Evolutionary conservation across 108 stramenopile species (phyloP), one percentile per base, ranked within the genome.

Genomic region (Chaetoceros tenuissimus): DNA sequence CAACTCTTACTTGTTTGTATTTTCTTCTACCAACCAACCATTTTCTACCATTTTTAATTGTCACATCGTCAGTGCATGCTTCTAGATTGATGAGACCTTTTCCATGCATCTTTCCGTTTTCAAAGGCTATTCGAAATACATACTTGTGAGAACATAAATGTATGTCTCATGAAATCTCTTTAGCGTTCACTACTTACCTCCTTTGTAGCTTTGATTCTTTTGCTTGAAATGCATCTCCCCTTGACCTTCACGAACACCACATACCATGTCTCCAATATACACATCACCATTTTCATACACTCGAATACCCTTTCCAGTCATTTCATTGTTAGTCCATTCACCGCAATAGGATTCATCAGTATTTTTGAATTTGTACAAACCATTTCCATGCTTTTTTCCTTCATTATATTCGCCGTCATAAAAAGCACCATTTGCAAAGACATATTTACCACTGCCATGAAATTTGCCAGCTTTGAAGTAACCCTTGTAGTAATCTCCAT

Each of bases 241-340:
- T 19, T 27, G 56, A 27, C 67, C 67, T 20, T 68, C 47, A 19
- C 67, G 67, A 31, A 51, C 63, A 34, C 57, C 62, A 47, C 51
- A 24, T 28, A 48, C 21, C 29, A 68, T 62, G 25, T 16, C 13
- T 25, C 67, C 67, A 31, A 34, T 44, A 55, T 68, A 68, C 13
- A 40, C 34, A 40, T 13, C 13, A 10, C 34, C 34, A 40, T 40
- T 13, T 10, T 40, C 13, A 40, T 40, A 40, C 8, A 40, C 34
- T 10, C 34, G 34, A 40, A 40, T 13, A 10, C 34, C 34, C 13
- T 40, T 5, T 40, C 34, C 34, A 40, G 5, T 40, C 34, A 40
- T 40, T 40, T 40, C 13, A 40, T 40, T 40, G 13, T 40, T 40
- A 40, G 13, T 10, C 34, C 34, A 40, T 13, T 40, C 34, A 10